phyloP scores from a whole-genome alignment of 192 early-diverging fungal species.

The Oehlia diaphana region DNA sequence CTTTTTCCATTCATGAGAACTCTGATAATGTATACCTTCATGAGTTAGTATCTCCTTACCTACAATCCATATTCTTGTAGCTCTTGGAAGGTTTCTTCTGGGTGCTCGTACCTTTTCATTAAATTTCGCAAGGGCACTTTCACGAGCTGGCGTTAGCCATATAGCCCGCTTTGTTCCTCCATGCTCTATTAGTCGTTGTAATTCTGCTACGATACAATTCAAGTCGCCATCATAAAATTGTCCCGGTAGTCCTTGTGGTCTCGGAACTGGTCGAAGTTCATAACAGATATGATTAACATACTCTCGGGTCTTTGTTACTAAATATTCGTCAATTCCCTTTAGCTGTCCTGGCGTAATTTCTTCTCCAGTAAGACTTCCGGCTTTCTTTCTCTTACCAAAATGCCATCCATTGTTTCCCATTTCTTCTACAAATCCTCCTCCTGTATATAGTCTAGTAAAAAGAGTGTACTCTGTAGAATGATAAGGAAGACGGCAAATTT shows the following conservation, averaged over 20 bases:
- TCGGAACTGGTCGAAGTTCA: neutral
- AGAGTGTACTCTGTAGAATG: neutral
- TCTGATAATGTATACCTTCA: no score
- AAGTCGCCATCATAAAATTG: neutral
- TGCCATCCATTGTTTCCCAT: neutral
- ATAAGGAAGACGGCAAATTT: neutral
- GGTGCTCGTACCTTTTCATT: no score
- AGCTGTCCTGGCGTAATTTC: no score
- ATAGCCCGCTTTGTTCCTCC: neutral
- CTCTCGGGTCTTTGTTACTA: no score
- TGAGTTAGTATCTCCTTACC: no score
- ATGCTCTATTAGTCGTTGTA: conserved; percentile 1
- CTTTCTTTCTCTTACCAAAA: conserved; percentile 8
- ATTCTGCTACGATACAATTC: conserved; percentile 5
- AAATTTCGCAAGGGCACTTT: no score
- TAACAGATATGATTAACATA: no score
- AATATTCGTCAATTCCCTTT: no score
- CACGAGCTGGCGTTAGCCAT: neutral
- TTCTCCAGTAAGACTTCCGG: no score
- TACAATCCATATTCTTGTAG: no score
- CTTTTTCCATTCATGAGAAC: no score
- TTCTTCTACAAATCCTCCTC: neutral
- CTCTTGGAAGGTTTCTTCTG: neutral
- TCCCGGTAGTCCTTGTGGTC: neutral
- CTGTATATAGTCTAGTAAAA: neutral